A percentile compares a stretch with the other conserved stretches of the same genome.
Conservation (phyloP, 257 asterid genomes). For the Solanum tacnaense region DNA sequence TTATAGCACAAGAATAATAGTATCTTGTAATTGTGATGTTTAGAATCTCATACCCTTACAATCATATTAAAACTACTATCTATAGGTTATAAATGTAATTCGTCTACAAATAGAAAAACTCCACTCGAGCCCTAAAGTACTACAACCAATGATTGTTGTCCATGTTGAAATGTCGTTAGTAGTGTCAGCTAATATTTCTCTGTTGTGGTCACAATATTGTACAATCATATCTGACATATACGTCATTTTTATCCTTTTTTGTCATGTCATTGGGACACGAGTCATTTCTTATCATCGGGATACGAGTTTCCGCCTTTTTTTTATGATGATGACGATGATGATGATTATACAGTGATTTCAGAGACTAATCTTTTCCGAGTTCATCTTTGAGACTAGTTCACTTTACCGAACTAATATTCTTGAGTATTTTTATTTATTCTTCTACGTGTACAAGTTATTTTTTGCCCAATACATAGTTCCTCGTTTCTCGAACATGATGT, state of each 20-base stretch:
- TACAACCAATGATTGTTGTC: no score
- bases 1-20: not conserved
- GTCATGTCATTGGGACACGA: not conserved
- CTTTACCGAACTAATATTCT: not conserved
- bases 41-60: not conserved
- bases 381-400: not conserved
- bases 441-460: not conserved
- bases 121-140: not conserved
- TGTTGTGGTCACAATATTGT: not conserved
- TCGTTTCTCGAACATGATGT: not conserved
- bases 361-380: not conserved
- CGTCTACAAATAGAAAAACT: not conserved
- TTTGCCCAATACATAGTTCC: no score
- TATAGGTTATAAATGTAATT: not conserved
- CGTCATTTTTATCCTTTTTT: no score
- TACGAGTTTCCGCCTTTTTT: not conserved
- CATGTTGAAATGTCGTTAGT: no score
- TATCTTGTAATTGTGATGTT: not conserved
- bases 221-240: not conserved
- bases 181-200: not conserved
- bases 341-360: no score
- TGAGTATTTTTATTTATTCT: no score
- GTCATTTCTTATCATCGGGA: not conserved
- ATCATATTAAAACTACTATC: not conserved
- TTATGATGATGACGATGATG: not conserved